Conservation (phyloP, 2,329 filamentous ascomycete genomes). For the Simplicillium sp. region DNA sequence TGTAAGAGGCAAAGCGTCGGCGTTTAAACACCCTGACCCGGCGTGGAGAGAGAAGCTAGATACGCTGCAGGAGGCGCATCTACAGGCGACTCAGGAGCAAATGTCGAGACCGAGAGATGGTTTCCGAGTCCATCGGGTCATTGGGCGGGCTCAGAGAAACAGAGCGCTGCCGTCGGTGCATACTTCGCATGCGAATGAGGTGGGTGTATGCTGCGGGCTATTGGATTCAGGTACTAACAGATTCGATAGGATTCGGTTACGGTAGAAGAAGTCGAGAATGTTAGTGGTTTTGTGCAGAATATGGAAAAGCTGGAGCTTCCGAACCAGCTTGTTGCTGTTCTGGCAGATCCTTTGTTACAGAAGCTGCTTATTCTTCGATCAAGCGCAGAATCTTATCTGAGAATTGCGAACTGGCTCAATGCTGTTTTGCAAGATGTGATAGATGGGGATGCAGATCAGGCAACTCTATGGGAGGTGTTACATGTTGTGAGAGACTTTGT, state of each 20-base stretch:
- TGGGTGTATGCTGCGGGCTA: constrained; percentile 17
- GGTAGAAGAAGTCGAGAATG: constrained; percentile 69
- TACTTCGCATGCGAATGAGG: constrained; percentile 64
- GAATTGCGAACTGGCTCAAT: constrained; percentile 51
- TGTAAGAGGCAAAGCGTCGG: constrained; percentile 48
- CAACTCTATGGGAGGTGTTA: constrained; percentile 43
- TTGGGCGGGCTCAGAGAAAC: constrained; percentile 16
- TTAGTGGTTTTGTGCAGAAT: constrained; percentile 58
- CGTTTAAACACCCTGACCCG: constrained; percentile 64
- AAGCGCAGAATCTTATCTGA: constrained; percentile 36
- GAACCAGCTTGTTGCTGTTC: constrained; percentile 68
- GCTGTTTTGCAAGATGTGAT: constrained; percentile 47
- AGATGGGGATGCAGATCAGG: constrained; percentile 38
- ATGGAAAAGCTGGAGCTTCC: constrained; percentile 74
- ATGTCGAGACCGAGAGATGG: constrained; percentile 27
- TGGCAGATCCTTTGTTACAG: constrained; percentile 68
- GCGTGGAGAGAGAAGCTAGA: constrained; percentile 64
- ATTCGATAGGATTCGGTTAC: constrained; percentile 45
- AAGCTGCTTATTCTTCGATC: constrained; percentile 63
- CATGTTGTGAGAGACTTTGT: constrained; percentile 47
- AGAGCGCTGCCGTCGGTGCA: constrained; percentile 57
- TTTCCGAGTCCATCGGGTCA: constrained; percentile 53
- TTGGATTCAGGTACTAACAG: constrained; percentile 4
- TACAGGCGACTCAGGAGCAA: constrained; percentile 33
- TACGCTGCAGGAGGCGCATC: constrained; percentile 52